A percentile compares a stretch with the other conserved stretches of the same genome.
These are phyloP conservation scores for Ogataea nakhonphanomensis DNA, from an alignment of 805 yeast genomes.

Conservation along the genomic window DNA sequence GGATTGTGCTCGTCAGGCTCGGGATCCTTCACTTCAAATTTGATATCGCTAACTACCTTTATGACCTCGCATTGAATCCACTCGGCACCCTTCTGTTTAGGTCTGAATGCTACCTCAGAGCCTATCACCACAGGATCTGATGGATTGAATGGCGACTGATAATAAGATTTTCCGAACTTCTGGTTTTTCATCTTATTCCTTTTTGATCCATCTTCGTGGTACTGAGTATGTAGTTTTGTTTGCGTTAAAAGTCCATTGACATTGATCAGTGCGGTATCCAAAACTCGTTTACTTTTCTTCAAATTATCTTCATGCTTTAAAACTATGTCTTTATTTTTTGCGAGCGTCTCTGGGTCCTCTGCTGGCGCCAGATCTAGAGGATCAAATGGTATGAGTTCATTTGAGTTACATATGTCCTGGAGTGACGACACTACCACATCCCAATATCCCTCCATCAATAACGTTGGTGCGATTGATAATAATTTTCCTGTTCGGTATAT, in stretches of 20 bases:
- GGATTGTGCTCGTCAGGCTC: conserved; percentile 94
- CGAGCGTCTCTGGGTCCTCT: conserved; percentile 33
- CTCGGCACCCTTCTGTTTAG: conserved; percentile 69
- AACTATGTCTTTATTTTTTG: conserved; percentile 33
- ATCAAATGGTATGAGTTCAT: conserved; percentile 53
- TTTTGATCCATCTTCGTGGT: conserved; percentile 13
- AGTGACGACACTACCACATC: conserved; percentile 61
- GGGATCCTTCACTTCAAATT: conserved; percentile 92
- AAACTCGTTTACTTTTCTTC: conserved; percentile 45
- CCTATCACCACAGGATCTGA: conserved; percentile 58
- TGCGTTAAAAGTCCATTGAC: conserved; percentile 43
- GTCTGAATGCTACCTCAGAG: conserved; percentile 84
- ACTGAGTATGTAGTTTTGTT: conserved; percentile 11
- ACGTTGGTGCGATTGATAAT: background rate
- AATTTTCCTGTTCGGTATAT: background rate
- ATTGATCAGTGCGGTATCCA: conserved; percentile 43
- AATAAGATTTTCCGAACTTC: conserved; percentile 26
- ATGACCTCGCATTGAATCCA: conserved; percentile 96
- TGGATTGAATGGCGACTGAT: conserved; percentile 57
- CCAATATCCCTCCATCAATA: conserved; percentile 59
- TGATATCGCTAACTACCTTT: conserved; percentile 43
- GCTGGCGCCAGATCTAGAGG: conserved; percentile 30
- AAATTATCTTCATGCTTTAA: conserved; percentile 55
- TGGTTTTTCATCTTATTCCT: conserved; percentile 12
- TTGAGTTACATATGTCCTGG: conserved; percentile 64